Percentiles rank a stretch among this genome's conserved stretches.
These are phyloP conservation scores for Oenanthe javanica DNA, from an alignment of 140 eudicot species.

Conservation along the genomic window DNA sequence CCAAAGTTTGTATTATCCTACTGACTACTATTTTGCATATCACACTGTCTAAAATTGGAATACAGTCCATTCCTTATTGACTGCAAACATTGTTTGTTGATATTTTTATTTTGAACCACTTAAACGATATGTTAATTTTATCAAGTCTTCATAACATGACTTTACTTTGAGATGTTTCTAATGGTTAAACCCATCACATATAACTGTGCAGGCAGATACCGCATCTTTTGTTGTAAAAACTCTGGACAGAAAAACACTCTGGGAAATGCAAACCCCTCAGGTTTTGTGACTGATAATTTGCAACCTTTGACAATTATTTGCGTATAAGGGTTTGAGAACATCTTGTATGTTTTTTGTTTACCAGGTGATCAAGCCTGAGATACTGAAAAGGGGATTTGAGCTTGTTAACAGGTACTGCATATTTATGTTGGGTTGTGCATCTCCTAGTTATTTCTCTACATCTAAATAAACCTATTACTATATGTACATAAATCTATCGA, in stretches of 20 bases:
- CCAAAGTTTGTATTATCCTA: neutral
- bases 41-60: neutral
- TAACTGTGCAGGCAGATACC: conserved; percentile 61
- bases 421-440: neutral
- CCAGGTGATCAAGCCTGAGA: conserved; percentile 83
- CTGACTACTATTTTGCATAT: neutral
- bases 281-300: conserved; percentile 24
- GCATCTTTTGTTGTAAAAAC: conserved; percentile 86
- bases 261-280: conserved; percentile 99
- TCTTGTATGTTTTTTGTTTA: conserved; percentile 10
- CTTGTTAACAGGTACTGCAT: conserved; percentile 79
- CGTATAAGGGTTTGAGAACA: neutral
- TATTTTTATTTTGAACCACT: too few species aligned
- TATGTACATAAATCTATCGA: neutral
- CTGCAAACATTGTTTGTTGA: neutral
- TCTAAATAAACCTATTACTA: neutral
- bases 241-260: conserved; percentile 84
- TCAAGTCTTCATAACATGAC: neutral
- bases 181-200: neutral
- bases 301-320: neutral
- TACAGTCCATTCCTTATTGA: neutral
- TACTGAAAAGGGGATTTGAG: conserved; percentile 89
- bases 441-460: neutral
- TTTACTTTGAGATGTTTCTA: neutral
- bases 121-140: neutral